phyloP scores from a whole-genome alignment of 305 asterid species.

The Coffea humblotiana region DNA sequence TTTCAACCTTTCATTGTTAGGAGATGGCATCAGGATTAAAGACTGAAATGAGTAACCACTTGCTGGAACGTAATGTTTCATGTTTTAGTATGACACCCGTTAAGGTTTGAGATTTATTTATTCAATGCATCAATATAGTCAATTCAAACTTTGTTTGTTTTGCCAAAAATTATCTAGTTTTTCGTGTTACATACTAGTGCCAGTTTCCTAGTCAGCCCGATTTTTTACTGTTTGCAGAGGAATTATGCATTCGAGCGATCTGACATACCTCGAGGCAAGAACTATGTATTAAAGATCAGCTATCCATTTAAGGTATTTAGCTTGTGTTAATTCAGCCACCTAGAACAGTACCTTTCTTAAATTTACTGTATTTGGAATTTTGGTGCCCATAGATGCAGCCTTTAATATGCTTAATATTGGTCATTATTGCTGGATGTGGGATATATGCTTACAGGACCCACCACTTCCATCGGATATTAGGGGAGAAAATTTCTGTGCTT shows the following conservation, averaged over 20 bases:
- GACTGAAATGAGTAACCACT: slow-evolving; percentile 60
- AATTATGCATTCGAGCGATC: slow-evolving; percentile 92
- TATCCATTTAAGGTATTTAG: slow-evolving; percentile 77
- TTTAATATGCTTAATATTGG: neutral
- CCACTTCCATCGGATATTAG: slow-evolving; percentile 88
- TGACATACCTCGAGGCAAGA: slow-evolving; percentile 83
- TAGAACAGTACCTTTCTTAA: neutral
- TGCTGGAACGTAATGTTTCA: slow-evolving; percentile 62
- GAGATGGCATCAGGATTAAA: slow-evolving; percentile 82
- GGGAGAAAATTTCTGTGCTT: slow-evolving; percentile 72
- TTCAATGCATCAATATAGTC: slow-evolving; percentile 1
- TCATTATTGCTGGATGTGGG: slow-evolving; percentile 25
- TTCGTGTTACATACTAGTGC: slow-evolving; percentile 17
- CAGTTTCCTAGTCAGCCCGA: slow-evolving; percentile 17
- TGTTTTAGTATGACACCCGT: slow-evolving; percentile 84
- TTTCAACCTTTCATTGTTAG: slow-evolving; percentile 34
- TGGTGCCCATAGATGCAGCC: neutral
- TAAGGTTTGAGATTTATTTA: slow-evolving; percentile 57
- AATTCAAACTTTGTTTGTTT: slow-evolving; percentile 5
- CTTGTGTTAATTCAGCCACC: neutral
- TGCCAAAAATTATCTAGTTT: slow-evolving; percentile 11
- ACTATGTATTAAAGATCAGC: slow-evolving; percentile 77
- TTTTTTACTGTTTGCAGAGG: slow-evolving; percentile 49
- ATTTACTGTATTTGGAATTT: neutral
- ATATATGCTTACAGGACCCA: slow-evolving; percentile 60